phyloP scores from a whole-genome alignment of 2,329 filamentous ascomycete species.

The Alternaria triticina region DNA sequence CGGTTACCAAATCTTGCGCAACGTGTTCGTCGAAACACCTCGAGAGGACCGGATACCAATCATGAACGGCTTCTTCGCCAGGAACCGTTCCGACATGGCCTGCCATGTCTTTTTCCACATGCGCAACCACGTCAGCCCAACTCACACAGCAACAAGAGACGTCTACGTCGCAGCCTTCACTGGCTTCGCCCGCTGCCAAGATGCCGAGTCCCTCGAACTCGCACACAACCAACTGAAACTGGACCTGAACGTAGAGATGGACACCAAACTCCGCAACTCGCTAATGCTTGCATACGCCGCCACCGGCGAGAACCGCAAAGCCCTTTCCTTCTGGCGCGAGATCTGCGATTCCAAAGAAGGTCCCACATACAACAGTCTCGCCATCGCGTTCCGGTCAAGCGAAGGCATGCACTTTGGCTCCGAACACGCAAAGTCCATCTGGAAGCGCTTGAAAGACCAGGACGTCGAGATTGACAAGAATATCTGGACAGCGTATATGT shows the following conservation, averaged over 20 bases:
- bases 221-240: conserved; percentile 95
- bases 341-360: conserved; percentile 86
- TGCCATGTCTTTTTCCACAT: conserved; percentile 90
- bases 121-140: conserved; percentile 73
- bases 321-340: conserved; percentile 81
- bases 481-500: conserved; percentile 79
- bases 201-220: conserved; percentile 71
- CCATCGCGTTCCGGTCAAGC: conserved; percentile 81
- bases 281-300: conserved; percentile 85
- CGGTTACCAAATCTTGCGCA: conserved; percentile 63
- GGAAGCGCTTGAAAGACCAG: conserved; percentile 73
- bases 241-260: conserved; percentile 78
- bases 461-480: conserved; percentile 77
- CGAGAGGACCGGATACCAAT: conserved; percentile 70
- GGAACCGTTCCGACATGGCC: conserved; percentile 82
- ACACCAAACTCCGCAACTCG: conserved; percentile 79
- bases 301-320: conserved; percentile 69
- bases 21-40: conserved; percentile 69
- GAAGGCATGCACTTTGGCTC: conserved; percentile 63
- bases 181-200: conserved; percentile 68
- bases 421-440: conserved; percentile 63
- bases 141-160: conserved; percentile 70
- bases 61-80: conserved; percentile 82
- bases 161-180: conserved; percentile 81
- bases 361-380: conserved; percentile 79